A percentile compares a stretch with the other conserved stretches of the same genome.
These are phyloP conservation scores for Brasilioporus rufonigricans DNA, from an alignment of 768 basidiomycete genomes.

Conservation along the genomic window DNA sequence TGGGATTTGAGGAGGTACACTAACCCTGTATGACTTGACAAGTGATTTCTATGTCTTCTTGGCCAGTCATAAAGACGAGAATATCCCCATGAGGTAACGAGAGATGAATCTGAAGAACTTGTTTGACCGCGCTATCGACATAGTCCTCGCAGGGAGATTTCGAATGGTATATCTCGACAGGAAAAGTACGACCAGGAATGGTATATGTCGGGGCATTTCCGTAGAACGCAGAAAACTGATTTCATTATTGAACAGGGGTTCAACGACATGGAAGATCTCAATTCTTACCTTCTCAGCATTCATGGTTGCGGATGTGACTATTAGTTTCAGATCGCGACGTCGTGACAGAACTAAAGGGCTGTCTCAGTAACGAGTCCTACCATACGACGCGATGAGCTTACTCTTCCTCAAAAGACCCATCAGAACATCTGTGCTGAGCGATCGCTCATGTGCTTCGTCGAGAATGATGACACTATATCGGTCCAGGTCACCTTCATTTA, in stretches of 20 bases:
- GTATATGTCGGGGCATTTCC: conserved; percentile 94
- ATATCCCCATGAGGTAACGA: conserved; percentile 93
- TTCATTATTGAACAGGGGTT: not conserved
- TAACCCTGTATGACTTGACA: conserved; percentile 90
- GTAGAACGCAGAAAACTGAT: conserved; percentile 92
- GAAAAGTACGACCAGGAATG: conserved; percentile 93
- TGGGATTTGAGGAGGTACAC: conserved; percentile 13
- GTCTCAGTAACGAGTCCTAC: conserved; percentile 1
- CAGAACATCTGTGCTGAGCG: conserved; percentile 94
- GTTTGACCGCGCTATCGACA: conserved; percentile 97
- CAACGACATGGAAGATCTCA: not conserved
- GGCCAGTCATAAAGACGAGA: conserved; percentile 98
- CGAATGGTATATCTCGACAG: conserved; percentile 93
- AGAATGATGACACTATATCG: conserved; percentile 95
- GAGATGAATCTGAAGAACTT: conserved; percentile 94
- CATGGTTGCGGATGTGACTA: conserved; percentile 99
- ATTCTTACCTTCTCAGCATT: conserved; percentile 89
- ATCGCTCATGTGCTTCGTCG: conserved; percentile 99
- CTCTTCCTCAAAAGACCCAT: conserved; percentile 96
- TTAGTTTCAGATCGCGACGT: conserved; percentile 88
- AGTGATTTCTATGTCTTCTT: conserved; percentile 97
- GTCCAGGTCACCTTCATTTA: conserved; percentile 98
- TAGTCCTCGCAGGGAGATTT: conserved; percentile 99
- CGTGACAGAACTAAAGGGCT: conserved; percentile 68
- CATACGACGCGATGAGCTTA: conserved; percentile 36